A percentile compares a stretch with the other conserved stretches of the same genome.
Conservation (phyloP, 1,139 yeast species). For the Hemisphaericaspora subhashii region DNA sequence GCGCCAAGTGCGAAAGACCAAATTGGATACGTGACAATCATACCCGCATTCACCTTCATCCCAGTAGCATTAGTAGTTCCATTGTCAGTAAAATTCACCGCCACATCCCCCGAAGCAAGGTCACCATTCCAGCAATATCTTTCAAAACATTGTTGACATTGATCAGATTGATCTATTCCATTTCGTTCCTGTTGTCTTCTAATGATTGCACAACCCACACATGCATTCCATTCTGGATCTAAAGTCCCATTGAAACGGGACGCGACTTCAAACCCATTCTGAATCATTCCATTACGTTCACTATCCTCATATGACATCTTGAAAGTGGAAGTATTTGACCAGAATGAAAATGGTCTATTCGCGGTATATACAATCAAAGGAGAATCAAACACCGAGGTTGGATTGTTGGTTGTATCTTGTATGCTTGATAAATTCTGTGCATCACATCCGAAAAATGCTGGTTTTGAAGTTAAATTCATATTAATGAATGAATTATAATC, state of each 20-base stretch:
- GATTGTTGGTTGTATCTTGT: slow-evolving; percentile 25
- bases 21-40: background rate
- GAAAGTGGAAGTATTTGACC: slow-evolving; percentile 73
- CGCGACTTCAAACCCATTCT: slow-evolving; percentile 79
- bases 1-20: background rate
- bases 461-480: slow-evolving; percentile 60
- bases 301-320: slow-evolving; percentile 59
- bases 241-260: slow-evolving; percentile 72
- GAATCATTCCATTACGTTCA: slow-evolving; percentile 61
- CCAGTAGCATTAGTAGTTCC: slow-evolving; percentile 44
- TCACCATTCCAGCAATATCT: slow-evolving; percentile 84
- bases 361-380: slow-evolving; percentile 82
- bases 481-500: slow-evolving; percentile 62
- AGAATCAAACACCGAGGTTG: slow-evolving; percentile 40
- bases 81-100: slow-evolving; percentile 44
- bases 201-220: slow-evolving; percentile 87
- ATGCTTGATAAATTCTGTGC: slow-evolving; percentile 61
- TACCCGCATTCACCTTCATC: slow-evolving; percentile 1
- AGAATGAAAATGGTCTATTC: slow-evolving; percentile 66
- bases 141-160: slow-evolving; percentile 71
- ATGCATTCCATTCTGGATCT: slow-evolving; percentile 71
- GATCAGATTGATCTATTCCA: slow-evolving; percentile 61
- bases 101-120: slow-evolving; percentile 16
- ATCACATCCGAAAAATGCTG: slow-evolving; percentile 87
- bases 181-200: slow-evolving; percentile 79